Conservation (phyloP, 2,329 filamentous ascomycete species). For the Metarhizium guizhouense region DNA sequence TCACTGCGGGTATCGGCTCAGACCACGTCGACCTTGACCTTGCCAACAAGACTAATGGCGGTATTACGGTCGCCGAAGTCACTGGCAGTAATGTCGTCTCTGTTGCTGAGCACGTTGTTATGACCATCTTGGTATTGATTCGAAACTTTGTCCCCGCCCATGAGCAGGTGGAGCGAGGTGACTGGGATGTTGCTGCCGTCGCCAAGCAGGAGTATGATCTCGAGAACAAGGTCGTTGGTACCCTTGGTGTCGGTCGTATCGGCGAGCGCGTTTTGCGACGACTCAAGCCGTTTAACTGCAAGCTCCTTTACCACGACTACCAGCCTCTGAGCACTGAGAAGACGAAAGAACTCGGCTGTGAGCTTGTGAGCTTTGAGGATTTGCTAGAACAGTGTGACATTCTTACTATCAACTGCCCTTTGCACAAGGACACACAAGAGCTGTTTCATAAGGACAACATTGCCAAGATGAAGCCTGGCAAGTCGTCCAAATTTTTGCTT, state of each 20-base stretch:
- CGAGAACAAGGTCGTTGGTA: slow-evolving; percentile 95
- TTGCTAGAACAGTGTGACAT: slow-evolving; percentile 91
- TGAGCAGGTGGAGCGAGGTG: slow-evolving; percentile 79
- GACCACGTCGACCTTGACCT: slow-evolving; percentile 97
- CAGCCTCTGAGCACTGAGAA: slow-evolving; percentile 79
- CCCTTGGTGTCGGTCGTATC: slow-evolving; percentile 93
- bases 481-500: slow-evolving; percentile 13
- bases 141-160: slow-evolving; percentile 98
- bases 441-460: slow-evolving; percentile 99
- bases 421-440: slow-evolving; percentile 95
- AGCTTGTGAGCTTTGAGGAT: slow-evolving; percentile 82
- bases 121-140: slow-evolving; percentile 94
- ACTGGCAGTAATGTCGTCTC: slow-evolving; percentile 98
- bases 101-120: slow-evolving; percentile 96
- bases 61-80: slow-evolving; percentile 93
- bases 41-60: slow-evolving; percentile 97
- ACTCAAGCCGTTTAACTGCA: slow-evolving; percentile 97
- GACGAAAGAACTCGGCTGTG: slow-evolving; percentile 93
- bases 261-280: slow-evolving; percentile 95
- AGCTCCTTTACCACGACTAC: slow-evolving; percentile 99
- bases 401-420: slow-evolving; percentile 98
- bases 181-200: slow-evolving; percentile 92
- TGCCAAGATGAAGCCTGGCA: slow-evolving; percentile 96
- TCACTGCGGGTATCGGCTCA: slow-evolving; percentile 96
- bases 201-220: slow-evolving; percentile 99